Base-by-base conservation (phyloP, 345 rosid genomes). In the Punica granatum region DNA sequence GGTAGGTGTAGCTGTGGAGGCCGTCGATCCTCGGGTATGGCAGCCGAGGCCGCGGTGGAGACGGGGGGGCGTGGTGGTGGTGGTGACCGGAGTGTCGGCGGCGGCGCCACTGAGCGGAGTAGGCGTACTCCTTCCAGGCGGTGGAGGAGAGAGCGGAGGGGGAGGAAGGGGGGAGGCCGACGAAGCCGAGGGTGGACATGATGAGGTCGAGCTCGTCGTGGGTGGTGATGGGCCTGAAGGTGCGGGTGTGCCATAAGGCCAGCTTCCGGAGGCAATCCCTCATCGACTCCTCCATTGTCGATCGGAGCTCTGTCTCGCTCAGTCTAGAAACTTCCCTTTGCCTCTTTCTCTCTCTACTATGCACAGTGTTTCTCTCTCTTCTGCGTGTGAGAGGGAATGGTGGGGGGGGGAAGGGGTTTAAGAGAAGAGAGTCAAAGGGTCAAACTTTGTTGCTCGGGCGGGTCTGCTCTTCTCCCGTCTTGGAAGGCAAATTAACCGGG, bases 21-120 rank as follows among this genome's bases (percentile, higher is more conserved):
- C 88, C 88, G 35, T 86, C 91, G 78, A 84, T 84, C 65, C 76
- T 76, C 14, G 88, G 86, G 70, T 80, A 77, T 0, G 91, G 87
- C 31, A 84, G 67, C 69, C 78, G 70, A 28, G 80, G 78, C 25
- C 79, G 69, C 4, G 71, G 84, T 44, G 44, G 48, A 62, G 70
- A 62, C 51, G 28, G 66, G 15, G 53, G n/a, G 14, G 41, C 4
- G 16, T 60, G 39, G n/a, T 60, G 64, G 65, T 30, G n/a, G n/a
- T n/a, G 58, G 42, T 46, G 33, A n/a, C n/a, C 15, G 23, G 53
- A 5, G 15, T 31, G 63, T 31, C 23, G 30, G 33, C 44, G 46
- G 46, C 67, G 58, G 26, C 53, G 23, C 36, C 67, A 14, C 37
- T 35, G 21, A 7, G 74, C 70, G 48, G 65, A 60, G 65, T 74